These are phyloP conservation scores for Quercus cerris DNA, from an alignment of 306 rosid species.

Conservation along the genomic window DNA sequence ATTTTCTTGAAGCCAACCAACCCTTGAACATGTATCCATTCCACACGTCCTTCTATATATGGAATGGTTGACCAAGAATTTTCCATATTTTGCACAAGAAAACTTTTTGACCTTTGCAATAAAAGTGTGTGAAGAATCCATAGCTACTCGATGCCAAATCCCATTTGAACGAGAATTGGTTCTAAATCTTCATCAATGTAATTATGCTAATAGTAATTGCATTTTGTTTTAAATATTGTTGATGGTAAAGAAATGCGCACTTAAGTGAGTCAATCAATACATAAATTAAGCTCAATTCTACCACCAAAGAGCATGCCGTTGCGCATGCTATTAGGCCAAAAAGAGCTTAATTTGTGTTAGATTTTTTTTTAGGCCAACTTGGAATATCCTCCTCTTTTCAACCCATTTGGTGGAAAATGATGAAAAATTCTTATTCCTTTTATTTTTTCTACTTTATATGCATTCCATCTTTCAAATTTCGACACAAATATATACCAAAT, in stretches of 20 bases:
- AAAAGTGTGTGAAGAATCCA: conserved; percentile 26
- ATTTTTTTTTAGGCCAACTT: conserved; percentile 1
- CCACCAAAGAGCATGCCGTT: conserved; percentile 27
- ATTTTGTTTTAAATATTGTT: conserved; percentile 16
- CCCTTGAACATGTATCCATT: conserved; percentile 26
- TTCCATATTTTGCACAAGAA: conserved; percentile 12
- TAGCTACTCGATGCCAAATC: conserved; percentile 48
- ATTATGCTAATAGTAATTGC: conserved; percentile 34
- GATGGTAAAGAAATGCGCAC: conserved; percentile 49
- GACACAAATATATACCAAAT: neutral
- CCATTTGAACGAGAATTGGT: conserved; percentile 21
- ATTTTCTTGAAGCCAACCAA: conserved; percentile 23
- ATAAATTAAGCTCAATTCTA: conserved; percentile 23
- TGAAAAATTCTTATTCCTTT: neutral
- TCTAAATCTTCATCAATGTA: conserved; percentile 29
- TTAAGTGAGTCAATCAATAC: conserved; percentile 38
- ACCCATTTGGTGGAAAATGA: conserved; percentile 14
- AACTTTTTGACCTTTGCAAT: conserved; percentile 32
- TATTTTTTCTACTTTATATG: neutral
- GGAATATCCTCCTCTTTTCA: neutral
- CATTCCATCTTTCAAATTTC: neutral
- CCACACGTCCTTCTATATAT: conserved; percentile 39
- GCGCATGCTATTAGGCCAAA: conserved; percentile 39
- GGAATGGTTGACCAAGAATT: conserved; percentile 17
- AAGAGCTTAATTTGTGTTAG: neutral